These are phyloP conservation scores for Sodiomyces alkalinus DNA, from an alignment of 2,329 filamentous ascomycete species.

Conservation along the genomic window DNA sequence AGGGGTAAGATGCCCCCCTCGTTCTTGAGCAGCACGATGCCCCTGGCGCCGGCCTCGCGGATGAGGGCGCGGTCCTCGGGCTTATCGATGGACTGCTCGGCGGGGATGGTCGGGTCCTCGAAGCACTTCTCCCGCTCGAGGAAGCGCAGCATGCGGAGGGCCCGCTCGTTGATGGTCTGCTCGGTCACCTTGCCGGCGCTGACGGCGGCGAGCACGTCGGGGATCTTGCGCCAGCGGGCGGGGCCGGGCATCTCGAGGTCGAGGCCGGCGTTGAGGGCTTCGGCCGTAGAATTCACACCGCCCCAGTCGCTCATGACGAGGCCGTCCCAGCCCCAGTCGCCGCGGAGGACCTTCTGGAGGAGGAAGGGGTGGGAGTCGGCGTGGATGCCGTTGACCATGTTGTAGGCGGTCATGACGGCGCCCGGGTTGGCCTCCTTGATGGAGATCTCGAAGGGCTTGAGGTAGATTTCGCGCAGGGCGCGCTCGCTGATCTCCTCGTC, in stretches of 20 bases:
- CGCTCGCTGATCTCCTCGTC: constrained; percentile 34
- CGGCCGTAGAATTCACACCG: constrained; percentile 14
- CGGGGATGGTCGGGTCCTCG: constrained; percentile 2
- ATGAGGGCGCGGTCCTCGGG: constrained; percentile 5
- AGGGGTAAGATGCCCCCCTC: constrained; percentile 46
- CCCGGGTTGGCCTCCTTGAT: constrained; percentile 18
- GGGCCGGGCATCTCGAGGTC: constrained; percentile 25
- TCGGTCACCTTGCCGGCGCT: neutral
- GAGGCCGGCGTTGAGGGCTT: constrained; percentile 12
- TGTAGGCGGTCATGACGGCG: constrained; percentile 22
- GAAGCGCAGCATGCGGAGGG: constrained; percentile 1
- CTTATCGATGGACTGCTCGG: constrained; percentile 7
- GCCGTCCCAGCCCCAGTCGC: constrained; percentile 42
- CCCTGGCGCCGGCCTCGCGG: constrained; percentile 37
- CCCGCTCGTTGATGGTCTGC: neutral
- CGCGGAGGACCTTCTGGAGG: constrained; percentile 33
- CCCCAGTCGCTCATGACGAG: constrained; percentile 45
- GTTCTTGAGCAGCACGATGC: constrained; percentile 62
- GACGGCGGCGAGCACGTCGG: constrained; percentile 1
- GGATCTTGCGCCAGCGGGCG: constrained; percentile 12
- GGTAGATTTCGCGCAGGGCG: constrained; percentile 31
- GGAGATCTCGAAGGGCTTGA: constrained; percentile 20
- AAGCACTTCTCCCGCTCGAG: neutral
- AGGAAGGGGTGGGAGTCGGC: constrained; percentile 25
- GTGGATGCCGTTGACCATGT: constrained; percentile 23